phyloP scores from a whole-genome alignment of 2,329 filamentous ascomycete species.

The Paecilomyces sp. region DNA sequence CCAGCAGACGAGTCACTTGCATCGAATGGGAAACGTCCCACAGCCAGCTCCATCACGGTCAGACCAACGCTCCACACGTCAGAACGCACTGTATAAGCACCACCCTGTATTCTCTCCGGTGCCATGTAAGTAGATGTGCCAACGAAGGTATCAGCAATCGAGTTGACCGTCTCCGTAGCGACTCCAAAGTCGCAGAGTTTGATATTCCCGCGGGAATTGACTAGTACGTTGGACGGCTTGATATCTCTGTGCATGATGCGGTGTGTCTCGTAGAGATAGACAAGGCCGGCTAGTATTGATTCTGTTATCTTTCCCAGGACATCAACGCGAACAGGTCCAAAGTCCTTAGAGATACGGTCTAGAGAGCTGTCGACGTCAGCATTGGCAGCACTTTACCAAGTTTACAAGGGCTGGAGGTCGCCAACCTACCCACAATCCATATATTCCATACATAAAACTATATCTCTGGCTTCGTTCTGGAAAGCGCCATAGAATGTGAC shows the following conservation, averaged over 20 bases:
- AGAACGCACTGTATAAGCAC: constrained; percentile 94
- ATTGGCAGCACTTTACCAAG: constrained; percentile 9
- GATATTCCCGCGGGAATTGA: constrained; percentile 90
- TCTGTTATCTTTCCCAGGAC: constrained; percentile 97
- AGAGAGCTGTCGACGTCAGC: constrained; percentile 57
- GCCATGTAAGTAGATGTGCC: constrained; percentile 99
- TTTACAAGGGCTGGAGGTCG: not conserved
- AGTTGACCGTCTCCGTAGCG: constrained; percentile 96
- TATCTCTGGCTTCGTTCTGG: constrained; percentile 91
- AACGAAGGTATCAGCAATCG: constrained; percentile 95
- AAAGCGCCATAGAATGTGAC: constrained; percentile 98
- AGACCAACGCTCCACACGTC: constrained; percentile 98
- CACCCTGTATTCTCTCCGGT: constrained; percentile 92
- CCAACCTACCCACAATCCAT: constrained; percentile 95
- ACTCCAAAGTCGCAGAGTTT: constrained; percentile 98
- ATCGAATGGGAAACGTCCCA: constrained; percentile 93
- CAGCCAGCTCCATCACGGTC: constrained; percentile 92
- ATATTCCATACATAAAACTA: constrained; percentile 99
- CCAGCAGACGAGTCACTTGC: constrained; percentile 71
- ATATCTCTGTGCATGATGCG: constrained; percentile 99
- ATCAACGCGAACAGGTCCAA: constrained; percentile 90
- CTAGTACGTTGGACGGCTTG: constrained; percentile 94
- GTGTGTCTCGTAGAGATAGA: constrained; percentile 90
- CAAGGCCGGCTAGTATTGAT: constrained; percentile 84
- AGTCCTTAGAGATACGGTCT: constrained; percentile 87